A percentile compares a stretch with the other conserved stretches of the same genome.
phyloP scores from a whole-genome alignment of 1,139 yeast species.

The Diutina sp. region DNA sequence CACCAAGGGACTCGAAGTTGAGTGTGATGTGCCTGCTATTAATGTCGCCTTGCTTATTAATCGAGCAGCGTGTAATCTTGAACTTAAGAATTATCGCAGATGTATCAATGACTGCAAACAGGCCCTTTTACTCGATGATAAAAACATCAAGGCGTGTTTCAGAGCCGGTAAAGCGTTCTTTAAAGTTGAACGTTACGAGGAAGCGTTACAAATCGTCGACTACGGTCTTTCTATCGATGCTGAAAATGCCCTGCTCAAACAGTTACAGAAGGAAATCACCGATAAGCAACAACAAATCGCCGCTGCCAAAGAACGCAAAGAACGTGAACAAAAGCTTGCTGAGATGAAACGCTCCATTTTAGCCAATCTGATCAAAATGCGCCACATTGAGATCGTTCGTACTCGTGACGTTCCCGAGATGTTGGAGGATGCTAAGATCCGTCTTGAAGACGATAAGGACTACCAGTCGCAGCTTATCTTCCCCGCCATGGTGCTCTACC shows the following conservation, averaged over 20 bases:
- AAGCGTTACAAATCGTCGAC: conserved; percentile 52
- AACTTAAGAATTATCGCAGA: conserved; percentile 68
- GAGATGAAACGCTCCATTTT: conserved; percentile 23
- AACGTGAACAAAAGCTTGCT: conserved; percentile 20
- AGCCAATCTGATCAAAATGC: conserved; percentile 32
- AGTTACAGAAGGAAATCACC: conserved; percentile 24
- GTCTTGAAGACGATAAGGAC: conserved; percentile 59
- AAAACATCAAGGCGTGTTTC: conserved; percentile 71
- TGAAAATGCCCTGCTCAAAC: conserved; percentile 39
- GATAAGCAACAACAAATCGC: conserved; percentile 25
- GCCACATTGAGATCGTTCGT: conserved; percentile 38
- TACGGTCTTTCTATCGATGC: conserved; percentile 55
- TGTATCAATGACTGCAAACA: conserved; percentile 80
- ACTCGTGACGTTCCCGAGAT: conserved; percentile 40
- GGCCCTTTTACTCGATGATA: conserved; percentile 54
- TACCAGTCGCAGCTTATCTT: conserved; percentile 67
- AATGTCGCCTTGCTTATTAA: conserved; percentile 59
- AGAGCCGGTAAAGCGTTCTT: conserved; percentile 77
- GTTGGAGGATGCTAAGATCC: conserved; percentile 32
- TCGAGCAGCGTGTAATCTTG: conserved; percentile 87
- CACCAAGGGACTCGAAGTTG: conserved; percentile 66
- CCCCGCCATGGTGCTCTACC: conserved; percentile 75
- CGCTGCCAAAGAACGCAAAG: conserved; percentile 16
- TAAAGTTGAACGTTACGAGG: conserved; percentile 54
- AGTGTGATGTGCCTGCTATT: conserved; percentile 38